Conservation (phyloP, 805 yeast genomes). For the Candida caryicola region DNA sequence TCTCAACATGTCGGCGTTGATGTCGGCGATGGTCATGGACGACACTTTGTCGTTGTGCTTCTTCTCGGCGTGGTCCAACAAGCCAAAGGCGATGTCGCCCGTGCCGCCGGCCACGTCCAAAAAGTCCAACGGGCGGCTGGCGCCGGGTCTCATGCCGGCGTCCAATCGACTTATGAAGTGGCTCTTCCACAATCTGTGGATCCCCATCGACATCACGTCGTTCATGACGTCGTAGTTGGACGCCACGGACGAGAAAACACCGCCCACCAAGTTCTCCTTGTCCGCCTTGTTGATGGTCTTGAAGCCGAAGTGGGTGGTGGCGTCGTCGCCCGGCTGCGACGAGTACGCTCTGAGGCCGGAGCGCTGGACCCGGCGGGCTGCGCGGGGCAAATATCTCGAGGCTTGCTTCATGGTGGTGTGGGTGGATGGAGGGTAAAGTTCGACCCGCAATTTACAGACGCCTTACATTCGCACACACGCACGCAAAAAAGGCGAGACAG, state of each 20-base stretch:
- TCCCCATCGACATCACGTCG: slow-evolving; percentile 95
- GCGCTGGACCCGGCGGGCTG: neutral
- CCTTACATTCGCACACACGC: too few relatives aligned
- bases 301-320: slow-evolving; percentile 92
- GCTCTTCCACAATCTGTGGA: slow-evolving; percentile 92
- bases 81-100: slow-evolving; percentile 96
- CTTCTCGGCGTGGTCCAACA: slow-evolving; percentile 83
- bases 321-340: slow-evolving; percentile 12
- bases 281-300: slow-evolving; percentile 74
- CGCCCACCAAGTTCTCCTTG: slow-evolving; percentile 79
- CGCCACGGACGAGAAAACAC: slow-evolving; percentile 93
- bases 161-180: slow-evolving; percentile 85
- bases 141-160: slow-evolving; percentile 90
- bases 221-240: slow-evolving; percentile 94
- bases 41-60: slow-evolving; percentile 72
- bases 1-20: slow-evolving; percentile 90
- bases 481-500: too few relatives aligned
- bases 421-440: too few relatives aligned
- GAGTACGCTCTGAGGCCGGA: neutral
- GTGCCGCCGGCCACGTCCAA: slow-evolving; percentile 99
- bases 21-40: slow-evolving; percentile 89
- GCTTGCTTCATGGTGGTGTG: neutral
- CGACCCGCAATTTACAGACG: too few relatives aligned
- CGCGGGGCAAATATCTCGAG: neutral
- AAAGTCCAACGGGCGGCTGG: slow-evolving; percentile 72